Conservation (phyloP, 805 yeast genomes). For the Hanseniaspora occidentalis region DNA sequence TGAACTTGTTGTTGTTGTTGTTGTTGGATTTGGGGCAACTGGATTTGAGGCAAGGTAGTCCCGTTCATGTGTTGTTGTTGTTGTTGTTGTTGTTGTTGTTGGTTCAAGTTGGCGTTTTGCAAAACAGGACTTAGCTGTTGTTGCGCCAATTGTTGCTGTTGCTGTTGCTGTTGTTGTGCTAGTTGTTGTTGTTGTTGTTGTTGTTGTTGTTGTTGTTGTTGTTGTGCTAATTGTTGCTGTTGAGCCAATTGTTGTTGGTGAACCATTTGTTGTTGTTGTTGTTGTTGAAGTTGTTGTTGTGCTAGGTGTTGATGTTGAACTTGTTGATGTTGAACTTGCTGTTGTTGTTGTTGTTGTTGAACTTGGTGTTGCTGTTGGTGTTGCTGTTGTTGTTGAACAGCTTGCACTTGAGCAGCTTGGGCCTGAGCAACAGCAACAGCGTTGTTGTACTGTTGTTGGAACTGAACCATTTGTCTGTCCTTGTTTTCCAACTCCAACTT, state of each 20-base stretch:
- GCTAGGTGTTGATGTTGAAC: conserved; percentile 13
- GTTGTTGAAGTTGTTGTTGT: conserved; percentile 12
- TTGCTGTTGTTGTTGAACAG: conserved; percentile 28
- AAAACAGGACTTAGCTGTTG: conserved; percentile 1
- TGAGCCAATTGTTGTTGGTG: conserved; percentile 5
- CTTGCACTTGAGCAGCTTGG: conserved; percentile 24
- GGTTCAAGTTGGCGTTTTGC: conserved; percentile 4
- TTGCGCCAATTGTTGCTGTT: conserved; percentile 6
- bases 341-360: conserved; percentile 16
- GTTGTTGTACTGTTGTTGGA: conserved; percentile 11
- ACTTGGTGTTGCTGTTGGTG: conserved; percentile 20
- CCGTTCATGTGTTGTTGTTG: conserved; percentile 3
- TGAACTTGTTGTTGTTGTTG: conserved; percentile 6
- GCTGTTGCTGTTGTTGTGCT: conserved; percentile 10
- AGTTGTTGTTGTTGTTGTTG: conserved; percentile 6
- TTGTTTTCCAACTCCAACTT: conserved; percentile 76
- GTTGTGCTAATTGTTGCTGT: conserved; percentile 10
- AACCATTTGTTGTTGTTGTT: conserved; percentile 7
- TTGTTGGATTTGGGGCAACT: conserved; percentile 6
- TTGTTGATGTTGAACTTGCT: conserved; percentile 12
- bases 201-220: conserved; percentile 11
- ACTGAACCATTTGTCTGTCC: conserved; percentile 40
- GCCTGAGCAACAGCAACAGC: conserved; percentile 1
- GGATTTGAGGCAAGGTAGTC: conserved; percentile 3
- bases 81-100: conserved; percentile 7